Base-by-base conservation (phyloP, 352 stramenopile genomes). In the Globisporangium barbulae region DNA sequence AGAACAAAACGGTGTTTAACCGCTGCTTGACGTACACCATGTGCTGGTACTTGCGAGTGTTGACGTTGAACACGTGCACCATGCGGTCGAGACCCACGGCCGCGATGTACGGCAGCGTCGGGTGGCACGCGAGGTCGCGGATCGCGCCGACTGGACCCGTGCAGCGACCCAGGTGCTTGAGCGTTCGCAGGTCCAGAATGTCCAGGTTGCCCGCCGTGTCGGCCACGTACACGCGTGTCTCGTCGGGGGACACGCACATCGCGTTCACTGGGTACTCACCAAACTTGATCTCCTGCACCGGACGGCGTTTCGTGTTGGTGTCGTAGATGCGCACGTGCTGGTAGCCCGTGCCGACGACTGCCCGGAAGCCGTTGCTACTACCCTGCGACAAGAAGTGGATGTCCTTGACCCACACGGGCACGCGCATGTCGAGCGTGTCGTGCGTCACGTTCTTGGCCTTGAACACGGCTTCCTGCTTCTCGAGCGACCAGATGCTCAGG, bases 41-140 rank as follows among this genome's bases (percentile, higher is more conserved):
- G 68, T 89, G 74, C 35, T 76, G 63, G 58, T 85, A 82, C 61
- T 90, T 96, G 64, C 88, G 78, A 47, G 76, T 91, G 54, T 94
- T 88, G 19, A 94, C 70, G 71, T 98, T 85, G 65, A 97, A 98
- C 33, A 97, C 87, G 72, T 97, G 89, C 50, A 98, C 79, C 74
- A 98, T 98, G 39, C 96, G 88, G 80, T 98, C 96, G 22, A 98
- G 73, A 0, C 96, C 93, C 15, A 98, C 96, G 2, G 88, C 88
- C 8, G 90, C 89, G 35, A 98, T 67, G 59, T 94, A 85, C 28
- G 94, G 92, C 35, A 97, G 73, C 47, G 90, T 97, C 33, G 90
- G 87, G 70, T 98, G 94, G 61, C 85, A 88, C 17, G 79, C 76
- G 33, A 98, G 83, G 69, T 95, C 79, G 30, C 91, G 88, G 42